Conservation (phyloP, 176 grass and related monocot genomes). For the Eragrostis nindensis region DNA sequence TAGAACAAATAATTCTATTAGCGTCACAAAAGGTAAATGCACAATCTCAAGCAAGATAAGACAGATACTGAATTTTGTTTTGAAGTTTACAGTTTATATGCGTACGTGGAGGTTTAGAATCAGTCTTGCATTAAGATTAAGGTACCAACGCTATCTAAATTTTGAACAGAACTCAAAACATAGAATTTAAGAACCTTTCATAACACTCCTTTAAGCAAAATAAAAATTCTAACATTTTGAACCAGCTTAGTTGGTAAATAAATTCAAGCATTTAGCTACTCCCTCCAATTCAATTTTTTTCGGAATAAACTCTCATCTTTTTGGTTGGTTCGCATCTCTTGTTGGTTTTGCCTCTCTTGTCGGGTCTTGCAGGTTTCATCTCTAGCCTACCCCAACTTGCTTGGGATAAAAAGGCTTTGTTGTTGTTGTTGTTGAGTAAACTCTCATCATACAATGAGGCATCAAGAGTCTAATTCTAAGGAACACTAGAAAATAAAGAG, state of each 20-base stretch:
- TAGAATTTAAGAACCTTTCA: neutral
- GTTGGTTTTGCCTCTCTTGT: no score
- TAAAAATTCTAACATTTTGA: neutral
- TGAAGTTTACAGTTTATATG: neutral
- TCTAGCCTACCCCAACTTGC: no score
- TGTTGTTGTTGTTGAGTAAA: no score
- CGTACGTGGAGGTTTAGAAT: neutral
- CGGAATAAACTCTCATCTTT: no score
- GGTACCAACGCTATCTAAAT: neutral
- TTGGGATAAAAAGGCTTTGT: no score
- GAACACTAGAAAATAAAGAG: neutral
- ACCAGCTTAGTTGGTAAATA: neutral
- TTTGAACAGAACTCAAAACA: neutral
- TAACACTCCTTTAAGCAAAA: neutral
- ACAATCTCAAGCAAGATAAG: neutral
- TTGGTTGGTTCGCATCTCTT: no score
- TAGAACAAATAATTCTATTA: neutral
- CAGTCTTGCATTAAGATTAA: neutral
- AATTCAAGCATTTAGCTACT: neutral
- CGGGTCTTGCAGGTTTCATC: no score
- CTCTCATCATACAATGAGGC: neutral
- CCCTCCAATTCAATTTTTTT: neutral
- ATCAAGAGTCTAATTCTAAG: neutral
- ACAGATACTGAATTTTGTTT: neutral
- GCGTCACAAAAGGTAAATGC: neutral